Percentiles rank a stretch among this genome's conserved stretches.
Evolutionary conservation across 805 yeast species (phyloP).

Genomic region (Monosporozyma aerobia): DNA sequence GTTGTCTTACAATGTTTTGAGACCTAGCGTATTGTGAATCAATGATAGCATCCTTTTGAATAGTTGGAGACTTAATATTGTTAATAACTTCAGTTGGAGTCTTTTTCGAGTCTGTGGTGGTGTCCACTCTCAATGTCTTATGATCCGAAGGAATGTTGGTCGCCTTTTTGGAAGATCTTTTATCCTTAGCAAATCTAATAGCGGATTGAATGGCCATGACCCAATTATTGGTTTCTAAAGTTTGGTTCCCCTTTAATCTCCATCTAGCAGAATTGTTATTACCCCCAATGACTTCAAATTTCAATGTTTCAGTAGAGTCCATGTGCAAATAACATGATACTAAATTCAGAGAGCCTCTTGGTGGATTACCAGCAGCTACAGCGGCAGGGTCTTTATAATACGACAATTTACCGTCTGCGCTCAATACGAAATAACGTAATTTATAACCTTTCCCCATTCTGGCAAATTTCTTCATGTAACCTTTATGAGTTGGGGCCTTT

Average conservation of each 20-base stretch:
- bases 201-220: conserved; percentile 95
- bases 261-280: conserved; percentile 57
- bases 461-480: conserved; percentile 93
- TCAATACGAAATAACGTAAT: conserved; percentile 84
- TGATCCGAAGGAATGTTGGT: conserved; percentile 5
- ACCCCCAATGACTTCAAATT: conserved; percentile 78
- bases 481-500: conserved; percentile 75
- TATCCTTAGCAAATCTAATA: conserved; percentile 74
- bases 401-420: conserved; percentile 68
- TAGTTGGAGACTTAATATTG: neutral
- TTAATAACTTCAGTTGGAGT: conserved; percentile 15
- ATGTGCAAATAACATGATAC: conserved; percentile 72
- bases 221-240: conserved; percentile 93
- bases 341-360: conserved; percentile 83
- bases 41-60: neutral
- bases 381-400: conserved; percentile 90
- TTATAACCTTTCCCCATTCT: conserved; percentile 94
- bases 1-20: neutral
- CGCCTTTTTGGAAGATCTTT: conserved; percentile 27
- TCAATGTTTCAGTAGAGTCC: conserved; percentile 84
- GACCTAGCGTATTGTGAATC: neutral
- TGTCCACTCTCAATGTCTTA: neutral
- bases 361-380: conserved; percentile 50
- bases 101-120: neutral
- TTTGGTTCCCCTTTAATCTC: conserved; percentile 92